phyloP scores from a whole-genome alignment of 306 rosid genomes.

The Abrus pulchellus region DNA sequence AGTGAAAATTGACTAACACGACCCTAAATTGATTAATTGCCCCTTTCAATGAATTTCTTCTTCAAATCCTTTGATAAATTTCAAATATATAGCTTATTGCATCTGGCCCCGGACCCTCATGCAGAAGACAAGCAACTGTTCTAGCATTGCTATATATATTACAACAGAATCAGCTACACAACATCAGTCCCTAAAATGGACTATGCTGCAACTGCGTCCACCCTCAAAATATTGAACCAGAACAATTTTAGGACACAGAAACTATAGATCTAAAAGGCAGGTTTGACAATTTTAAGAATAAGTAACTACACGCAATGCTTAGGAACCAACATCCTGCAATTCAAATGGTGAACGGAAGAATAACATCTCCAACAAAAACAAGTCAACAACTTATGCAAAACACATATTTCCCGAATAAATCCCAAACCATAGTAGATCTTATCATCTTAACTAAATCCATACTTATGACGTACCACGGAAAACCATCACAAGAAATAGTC shows the following conservation, averaged over 20 bases:
- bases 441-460: slow-evolving; percentile 35
- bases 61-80: slow-evolving; percentile 2
- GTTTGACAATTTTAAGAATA: slow-evolving; percentile 6
- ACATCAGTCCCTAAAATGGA: slow-evolving; percentile 30
- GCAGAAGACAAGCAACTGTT: background rate
- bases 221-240: slow-evolving; percentile 6
- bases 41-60: background rate
- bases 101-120: slow-evolving; percentile 1
- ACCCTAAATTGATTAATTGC: background rate
- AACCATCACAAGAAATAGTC: slow-evolving; percentile 32
- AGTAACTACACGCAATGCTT: background rate
- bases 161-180: slow-evolving; percentile 30
- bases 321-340: slow-evolving; percentile 12
- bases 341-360: background rate
- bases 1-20: slow-evolving; percentile 32
- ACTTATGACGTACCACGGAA: slow-evolving; percentile 23
- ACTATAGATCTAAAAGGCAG: slow-evolving; percentile 10
- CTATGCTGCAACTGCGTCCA: background rate
- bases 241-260: background rate
- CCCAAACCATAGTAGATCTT: slow-evolving; percentile 49
- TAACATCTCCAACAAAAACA: slow-evolving; percentile 3
- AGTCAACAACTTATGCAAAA: slow-evolving; percentile 1
- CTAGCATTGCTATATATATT: background rate
- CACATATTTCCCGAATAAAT: slow-evolving; percentile 9
- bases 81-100: background rate